Conservation (phyloP, 805 yeast species). For the Groenewaldozyma salmanticensis region DNA sequence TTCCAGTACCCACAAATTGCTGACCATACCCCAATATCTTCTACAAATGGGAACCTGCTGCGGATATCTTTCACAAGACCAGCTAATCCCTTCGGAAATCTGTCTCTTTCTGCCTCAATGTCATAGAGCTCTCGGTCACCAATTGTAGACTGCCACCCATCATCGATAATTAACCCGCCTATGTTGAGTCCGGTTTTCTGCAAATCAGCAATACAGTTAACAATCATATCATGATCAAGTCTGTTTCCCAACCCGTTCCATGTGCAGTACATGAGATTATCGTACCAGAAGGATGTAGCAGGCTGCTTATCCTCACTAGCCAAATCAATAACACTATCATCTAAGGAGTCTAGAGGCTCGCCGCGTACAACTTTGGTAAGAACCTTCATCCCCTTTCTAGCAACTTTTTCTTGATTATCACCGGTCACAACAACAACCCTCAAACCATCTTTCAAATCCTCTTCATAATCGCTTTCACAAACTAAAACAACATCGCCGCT, state of each 20-base stretch:
- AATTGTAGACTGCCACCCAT: slow-evolving; percentile 25
- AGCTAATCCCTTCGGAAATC: slow-evolving; percentile 24
- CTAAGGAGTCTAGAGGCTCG: neutral
- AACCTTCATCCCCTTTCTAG: slow-evolving; percentile 11
- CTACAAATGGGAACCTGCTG: slow-evolving; percentile 16
- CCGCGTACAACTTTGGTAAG: neutral
- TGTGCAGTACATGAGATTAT: slow-evolving; percentile 25
- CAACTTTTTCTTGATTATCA: slow-evolving; percentile 12
- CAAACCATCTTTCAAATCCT: slow-evolving; percentile 5
- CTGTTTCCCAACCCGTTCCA: slow-evolving; percentile 24
- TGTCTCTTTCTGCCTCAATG: slow-evolving; percentile 17
- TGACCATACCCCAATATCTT: slow-evolving; percentile 26
- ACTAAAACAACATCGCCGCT: slow-evolving; percentile 3
- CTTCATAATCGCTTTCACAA: slow-evolving; percentile 11
- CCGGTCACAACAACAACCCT: slow-evolving; percentile 15
- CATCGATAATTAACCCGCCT: slow-evolving; percentile 22
- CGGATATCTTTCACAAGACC: slow-evolving; percentile 18
- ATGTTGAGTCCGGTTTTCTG: slow-evolving; percentile 16
- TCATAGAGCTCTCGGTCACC: slow-evolving; percentile 16
- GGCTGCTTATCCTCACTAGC: slow-evolving; percentile 4
- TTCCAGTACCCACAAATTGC: slow-evolving; percentile 26
- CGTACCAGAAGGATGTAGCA: no score
- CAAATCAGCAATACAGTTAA: slow-evolving; percentile 18
- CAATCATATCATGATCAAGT: slow-evolving; percentile 16
- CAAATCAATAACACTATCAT: neutral